Conservation (phyloP, 352 stramenopile genomes). For the Pythium dissimile region DNA sequence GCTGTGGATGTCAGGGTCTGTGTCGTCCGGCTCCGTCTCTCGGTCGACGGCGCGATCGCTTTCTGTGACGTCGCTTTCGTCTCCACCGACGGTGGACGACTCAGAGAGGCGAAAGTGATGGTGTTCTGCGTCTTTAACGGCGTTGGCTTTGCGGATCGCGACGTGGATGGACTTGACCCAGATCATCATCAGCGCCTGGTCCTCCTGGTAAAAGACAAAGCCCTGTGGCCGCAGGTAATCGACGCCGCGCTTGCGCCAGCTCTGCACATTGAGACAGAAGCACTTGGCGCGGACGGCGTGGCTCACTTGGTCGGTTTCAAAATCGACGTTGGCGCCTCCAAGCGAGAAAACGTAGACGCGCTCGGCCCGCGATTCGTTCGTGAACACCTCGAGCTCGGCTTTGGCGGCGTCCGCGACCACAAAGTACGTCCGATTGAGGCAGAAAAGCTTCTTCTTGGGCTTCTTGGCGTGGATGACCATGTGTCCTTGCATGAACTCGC, state of each 20-base stretch:
- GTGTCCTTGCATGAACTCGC: conserved; percentile 41
- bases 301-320: conserved; percentile 57
- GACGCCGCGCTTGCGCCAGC: conserved; percentile 67
- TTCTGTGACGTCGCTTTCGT: conserved; percentile 15
- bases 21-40: conserved; percentile 3
- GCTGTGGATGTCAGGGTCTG: neutral
- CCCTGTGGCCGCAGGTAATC: conserved; percentile 53
- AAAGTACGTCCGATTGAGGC: conserved; percentile 40
- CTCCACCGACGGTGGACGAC: conserved; percentile 12
- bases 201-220: conserved; percentile 74
- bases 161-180: conserved; percentile 80
- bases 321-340: conserved; percentile 44
- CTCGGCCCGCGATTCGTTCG: conserved; percentile 46
- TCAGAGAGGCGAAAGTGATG: conserved; percentile 33
- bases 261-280: conserved; percentile 67
- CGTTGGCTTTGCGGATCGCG: conserved; percentile 47
- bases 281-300: conserved; percentile 74
- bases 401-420: conserved; percentile 52
- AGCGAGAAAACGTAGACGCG: conserved; percentile 66
- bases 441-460: conserved; percentile 45
- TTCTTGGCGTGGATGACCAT: conserved; percentile 74
- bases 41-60: conserved; percentile 7
- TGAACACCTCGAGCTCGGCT: conserved; percentile 60
- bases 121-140: conserved; percentile 4
- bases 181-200: conserved; percentile 58